Evolutionary conservation across 208 protist species (phyloP).

Genomic region (Leishmania amazonensis): DNA sequence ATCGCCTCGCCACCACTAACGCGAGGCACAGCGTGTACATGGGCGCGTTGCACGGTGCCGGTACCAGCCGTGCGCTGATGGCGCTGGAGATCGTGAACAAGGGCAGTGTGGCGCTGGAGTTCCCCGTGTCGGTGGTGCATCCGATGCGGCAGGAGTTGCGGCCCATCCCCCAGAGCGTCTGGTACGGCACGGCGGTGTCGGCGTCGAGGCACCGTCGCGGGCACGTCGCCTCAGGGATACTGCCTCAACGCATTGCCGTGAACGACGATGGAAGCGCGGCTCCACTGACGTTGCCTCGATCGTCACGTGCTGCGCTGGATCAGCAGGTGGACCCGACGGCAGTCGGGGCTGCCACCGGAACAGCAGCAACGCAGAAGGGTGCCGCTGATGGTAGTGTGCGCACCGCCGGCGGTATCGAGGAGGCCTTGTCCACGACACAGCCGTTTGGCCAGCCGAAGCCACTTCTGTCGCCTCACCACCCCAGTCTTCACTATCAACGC

Average conservation of each 20-base stretch:
- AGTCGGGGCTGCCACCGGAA: neutral
- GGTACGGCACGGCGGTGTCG: slow-evolving; percentile 17
- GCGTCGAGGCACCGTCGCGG: slow-evolving; percentile 1
- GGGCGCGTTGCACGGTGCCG: slow-evolving; percentile 78
- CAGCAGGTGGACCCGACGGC: neutral
- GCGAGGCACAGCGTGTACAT: slow-evolving; percentile 49
- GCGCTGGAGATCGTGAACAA: slow-evolving; percentile 83
- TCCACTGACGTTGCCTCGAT: neutral
- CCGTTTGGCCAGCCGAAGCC: neutral
- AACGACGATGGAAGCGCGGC: neutral
- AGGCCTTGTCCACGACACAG: neutral
- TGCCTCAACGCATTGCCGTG: neutral
- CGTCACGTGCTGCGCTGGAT: neutral
- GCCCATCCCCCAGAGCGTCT: slow-evolving; percentile 32
- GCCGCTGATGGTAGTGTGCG: neutral
- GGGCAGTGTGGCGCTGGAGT: slow-evolving; percentile 74
- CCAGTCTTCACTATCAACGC: slow-evolving; percentile 21
- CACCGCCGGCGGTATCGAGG: neutral
- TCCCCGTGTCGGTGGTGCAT: slow-evolving; percentile 82
- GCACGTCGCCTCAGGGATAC: neutral
- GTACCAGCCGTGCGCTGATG: slow-evolving; percentile 54
- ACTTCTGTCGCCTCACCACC: slow-evolving; percentile 5
- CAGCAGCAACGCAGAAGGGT: neutral
- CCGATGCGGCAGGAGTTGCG: slow-evolving; percentile 82
- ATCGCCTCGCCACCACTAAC: slow-evolving; percentile 43